These are phyloP conservation scores for Lyophyllum atratum DNA, from an alignment of 768 basidiomycete genomes.

Conservation along the genomic window DNA sequence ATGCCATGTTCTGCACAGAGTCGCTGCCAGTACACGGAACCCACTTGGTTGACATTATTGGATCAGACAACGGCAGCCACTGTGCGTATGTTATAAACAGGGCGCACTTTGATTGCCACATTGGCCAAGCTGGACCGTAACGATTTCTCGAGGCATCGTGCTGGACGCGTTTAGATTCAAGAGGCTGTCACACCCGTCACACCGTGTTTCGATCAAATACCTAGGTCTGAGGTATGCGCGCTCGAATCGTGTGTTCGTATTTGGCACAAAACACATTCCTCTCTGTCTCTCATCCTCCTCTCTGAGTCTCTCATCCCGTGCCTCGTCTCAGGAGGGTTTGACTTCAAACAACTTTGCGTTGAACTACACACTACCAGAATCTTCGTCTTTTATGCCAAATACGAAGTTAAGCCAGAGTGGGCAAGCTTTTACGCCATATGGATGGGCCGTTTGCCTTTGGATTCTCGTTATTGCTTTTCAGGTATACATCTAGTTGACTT, in stretches of 20 bases:
- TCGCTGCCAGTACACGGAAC: constrained; percentile 97
- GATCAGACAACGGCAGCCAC: neutral
- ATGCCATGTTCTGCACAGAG: constrained; percentile 99
- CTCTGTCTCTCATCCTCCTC: no score
- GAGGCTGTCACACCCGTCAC: constrained; percentile 15
- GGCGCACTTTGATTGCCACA: constrained; percentile 88
- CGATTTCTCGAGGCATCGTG: constrained; percentile 84
- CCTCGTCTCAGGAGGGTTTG: no score
- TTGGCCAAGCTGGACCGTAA: constrained; percentile 86
- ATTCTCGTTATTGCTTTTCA: constrained; percentile 64
- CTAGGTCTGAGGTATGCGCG: no score
- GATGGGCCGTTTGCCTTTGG: constrained; percentile 71
- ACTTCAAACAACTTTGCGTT: no score
- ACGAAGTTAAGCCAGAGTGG: constrained; percentile 7
- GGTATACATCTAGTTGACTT: constrained; percentile 24
- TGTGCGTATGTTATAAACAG: neutral
- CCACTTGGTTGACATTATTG: constrained; percentile 58
- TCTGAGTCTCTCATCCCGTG: no score
- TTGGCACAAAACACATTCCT: no score
- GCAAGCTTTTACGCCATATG: constrained; percentile 55
- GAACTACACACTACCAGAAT: no score
- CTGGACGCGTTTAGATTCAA: constrained; percentile 1
- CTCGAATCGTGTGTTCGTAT: no score
- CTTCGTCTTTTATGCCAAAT: constrained; percentile 14
- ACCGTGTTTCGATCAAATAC: no score